Evolutionary conservation across 2,329 filamentous ascomycete genomes (phyloP), one percentile per base, ranked within the genome.

Genomic region (Botrytis hyacinthi): DNA sequence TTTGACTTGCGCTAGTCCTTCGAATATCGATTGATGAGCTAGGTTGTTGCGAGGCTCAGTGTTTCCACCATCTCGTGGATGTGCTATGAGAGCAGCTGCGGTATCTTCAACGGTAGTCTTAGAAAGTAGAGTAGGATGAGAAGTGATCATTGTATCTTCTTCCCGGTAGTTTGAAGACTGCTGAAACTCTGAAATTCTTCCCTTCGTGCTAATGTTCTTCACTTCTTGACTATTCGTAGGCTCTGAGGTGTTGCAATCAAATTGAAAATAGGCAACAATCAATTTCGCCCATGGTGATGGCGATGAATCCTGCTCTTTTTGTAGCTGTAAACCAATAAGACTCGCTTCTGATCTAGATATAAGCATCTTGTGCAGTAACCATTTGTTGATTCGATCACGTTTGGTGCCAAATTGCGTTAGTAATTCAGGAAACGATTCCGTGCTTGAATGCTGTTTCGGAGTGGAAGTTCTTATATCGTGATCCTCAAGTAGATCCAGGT

Each of bases 261-360:
- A 54, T 20, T 76, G 74, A 71, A 75, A 77, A 32, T 73, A 78
- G 1, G 76, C 75, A 72, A 79, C 75, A 3, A 76, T 74, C 37
- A 79, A 68, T 63, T 79, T 67, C 8, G 77, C 74, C 78, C 78
- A 79, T 44, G 78, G 76, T 3, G 77, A 78, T 42, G 76, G 78
- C 8, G 73, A 29, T 20, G 37, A 37, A 20, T 59, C n/a, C 29
- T 74, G 29, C 46, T 79, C 77, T 8, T 32, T 40, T 32, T 62
- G 60, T 10, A 79, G 69, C 37, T 76, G 65, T 44, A 72, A 72
- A 32, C 51, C 72, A 12, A 79, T 62, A 51, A 75, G 70, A 71
- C 26, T 72, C n/a, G 73, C 76, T 68, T 79, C 76, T 44, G 75
- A 62, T 22, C 70, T 75, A 32, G 77, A 78, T 51, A 71, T 63